Evolutionary conservation across 2,329 filamentous ascomycete species (phyloP).

Genomic region (Scedosporium minutisporum): DNA sequence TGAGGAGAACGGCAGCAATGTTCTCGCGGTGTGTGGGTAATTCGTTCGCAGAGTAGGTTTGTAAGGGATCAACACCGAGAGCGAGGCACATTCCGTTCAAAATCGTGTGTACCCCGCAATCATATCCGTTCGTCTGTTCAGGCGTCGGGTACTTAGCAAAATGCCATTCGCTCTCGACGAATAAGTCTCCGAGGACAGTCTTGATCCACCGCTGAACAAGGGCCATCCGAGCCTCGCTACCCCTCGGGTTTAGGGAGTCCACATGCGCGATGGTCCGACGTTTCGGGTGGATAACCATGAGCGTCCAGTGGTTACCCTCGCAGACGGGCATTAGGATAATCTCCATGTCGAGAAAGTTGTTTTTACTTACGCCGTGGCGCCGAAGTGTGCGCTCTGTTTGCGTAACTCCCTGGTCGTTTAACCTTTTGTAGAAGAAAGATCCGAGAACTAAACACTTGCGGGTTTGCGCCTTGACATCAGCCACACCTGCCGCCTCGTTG

Average conservation of each 20-base stretch:
- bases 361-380: conserved; percentile 44
- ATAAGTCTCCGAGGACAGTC: conserved; percentile 46
- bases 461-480: conserved; percentile 31
- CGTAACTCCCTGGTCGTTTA: conserved; percentile 36
- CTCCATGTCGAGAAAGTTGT: conserved; percentile 55
- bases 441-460: conserved; percentile 55
- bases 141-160: conserved; percentile 40
- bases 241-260: conserved; percentile 48
- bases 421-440: conserved; percentile 54
- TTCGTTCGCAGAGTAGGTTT: conserved; percentile 38
- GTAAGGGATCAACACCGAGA: conserved; percentile 40
- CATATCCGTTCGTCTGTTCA: conserved; percentile 55
- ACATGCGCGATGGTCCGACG: conserved; percentile 56
- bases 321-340: conserved; percentile 63
- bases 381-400: conserved; percentile 46
- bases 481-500: conserved; percentile 46
- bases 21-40: conserved; percentile 51
- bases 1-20: conserved; percentile 56
- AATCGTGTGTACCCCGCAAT: conserved; percentile 71
- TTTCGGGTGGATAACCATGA: conserved; percentile 56
- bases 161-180: conserved; percentile 50
- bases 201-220: conserved; percentile 45
- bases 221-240: conserved; percentile 28
- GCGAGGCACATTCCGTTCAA: conserved; percentile 60
- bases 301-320: conserved; percentile 57